Evolutionary conservation across 2,329 filamentous ascomycete genomes (phyloP).

Genomic region (Pseudopyricularia javanii): DNA sequence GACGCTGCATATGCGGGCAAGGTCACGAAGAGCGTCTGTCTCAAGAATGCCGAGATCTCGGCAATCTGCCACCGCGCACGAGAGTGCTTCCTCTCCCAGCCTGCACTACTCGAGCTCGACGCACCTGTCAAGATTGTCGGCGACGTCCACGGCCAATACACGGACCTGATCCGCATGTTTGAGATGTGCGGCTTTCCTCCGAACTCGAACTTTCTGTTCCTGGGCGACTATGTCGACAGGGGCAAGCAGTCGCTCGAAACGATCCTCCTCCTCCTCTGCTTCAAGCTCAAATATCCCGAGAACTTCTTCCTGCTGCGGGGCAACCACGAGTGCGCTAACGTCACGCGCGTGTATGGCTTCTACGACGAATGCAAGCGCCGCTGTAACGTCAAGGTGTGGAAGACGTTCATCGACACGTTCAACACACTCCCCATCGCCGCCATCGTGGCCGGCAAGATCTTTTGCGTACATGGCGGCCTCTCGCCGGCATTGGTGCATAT

Average conservation of each 20-base stretch:
- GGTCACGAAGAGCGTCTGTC: constrained; percentile 90
- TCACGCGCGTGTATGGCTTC: constrained; percentile 99
- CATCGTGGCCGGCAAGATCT: constrained; percentile 99
- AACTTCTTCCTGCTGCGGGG: constrained; percentile 99
- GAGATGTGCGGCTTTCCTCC: constrained; percentile 98
- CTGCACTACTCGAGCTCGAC: constrained; percentile 80
- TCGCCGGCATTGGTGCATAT: constrained; percentile 97
- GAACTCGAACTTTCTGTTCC: constrained; percentile 98
- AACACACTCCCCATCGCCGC: constrained; percentile 97
- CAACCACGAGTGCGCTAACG: constrained; percentile 97
- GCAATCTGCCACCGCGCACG: constrained; percentile 84
- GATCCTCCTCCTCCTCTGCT: constrained; percentile 89
- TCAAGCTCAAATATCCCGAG: constrained; percentile 99
- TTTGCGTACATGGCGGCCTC: constrained; percentile 97
- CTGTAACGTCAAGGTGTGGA: constrained; percentile 99
- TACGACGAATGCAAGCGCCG: constrained; percentile 99
- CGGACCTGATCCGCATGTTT: constrained; percentile 91
- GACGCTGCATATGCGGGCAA: constrained; percentile 95
- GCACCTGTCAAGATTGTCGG: constrained; percentile 99
- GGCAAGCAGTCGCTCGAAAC: constrained; percentile 99
- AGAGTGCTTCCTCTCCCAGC: constrained; percentile 83
- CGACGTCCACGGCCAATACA: constrained; percentile 99
- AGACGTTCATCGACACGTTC: constrained; percentile 99
- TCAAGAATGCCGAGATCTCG: constrained; percentile 95
- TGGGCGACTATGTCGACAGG: constrained; percentile 96